Conservation (phyloP, 352 stramenopile genomes). For the Pythium sp. region DNA sequence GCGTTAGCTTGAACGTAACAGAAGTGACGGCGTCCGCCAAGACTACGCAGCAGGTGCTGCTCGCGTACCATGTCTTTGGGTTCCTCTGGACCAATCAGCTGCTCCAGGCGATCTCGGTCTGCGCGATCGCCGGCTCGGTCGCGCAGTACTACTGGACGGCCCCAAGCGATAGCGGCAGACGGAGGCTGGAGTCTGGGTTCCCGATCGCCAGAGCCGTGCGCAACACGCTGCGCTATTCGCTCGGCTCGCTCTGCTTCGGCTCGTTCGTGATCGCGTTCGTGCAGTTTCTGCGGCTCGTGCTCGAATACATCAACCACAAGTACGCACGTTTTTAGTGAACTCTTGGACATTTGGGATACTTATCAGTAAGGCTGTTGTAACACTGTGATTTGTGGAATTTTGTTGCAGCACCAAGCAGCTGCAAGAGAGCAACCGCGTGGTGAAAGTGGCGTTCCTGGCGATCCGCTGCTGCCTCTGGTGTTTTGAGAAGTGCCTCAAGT, state of each 20-base stretch:
- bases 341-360: background rate
- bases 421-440: constrained; percentile 63
- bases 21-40: constrained; percentile 32
- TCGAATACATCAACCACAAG: constrained; percentile 95
- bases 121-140: constrained; percentile 90
- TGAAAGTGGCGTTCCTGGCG: constrained; percentile 81
- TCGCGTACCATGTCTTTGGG: constrained; percentile 90
- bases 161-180: constrained; percentile 27
- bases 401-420: constrained; percentile 63
- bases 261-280: constrained; percentile 96
- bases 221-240: constrained; percentile 86
- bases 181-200: constrained; percentile 49
- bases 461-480: constrained; percentile 94
- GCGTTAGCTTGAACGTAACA: constrained; percentile 17
- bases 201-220: constrained; percentile 58
- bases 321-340: constrained; percentile 21
- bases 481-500: constrained; percentile 95
- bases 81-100: constrained; percentile 97
- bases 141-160: constrained; percentile 92
- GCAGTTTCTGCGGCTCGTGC: constrained; percentile 91
- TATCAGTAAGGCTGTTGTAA: background rate
- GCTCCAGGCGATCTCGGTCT: constrained; percentile 93
- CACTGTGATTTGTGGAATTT: background rate
- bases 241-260: constrained; percentile 95
- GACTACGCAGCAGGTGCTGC: constrained; percentile 48